Base-by-base conservation (phyloP, 352 stramenopile species). In the Phytophthora sansomeana region DNA sequence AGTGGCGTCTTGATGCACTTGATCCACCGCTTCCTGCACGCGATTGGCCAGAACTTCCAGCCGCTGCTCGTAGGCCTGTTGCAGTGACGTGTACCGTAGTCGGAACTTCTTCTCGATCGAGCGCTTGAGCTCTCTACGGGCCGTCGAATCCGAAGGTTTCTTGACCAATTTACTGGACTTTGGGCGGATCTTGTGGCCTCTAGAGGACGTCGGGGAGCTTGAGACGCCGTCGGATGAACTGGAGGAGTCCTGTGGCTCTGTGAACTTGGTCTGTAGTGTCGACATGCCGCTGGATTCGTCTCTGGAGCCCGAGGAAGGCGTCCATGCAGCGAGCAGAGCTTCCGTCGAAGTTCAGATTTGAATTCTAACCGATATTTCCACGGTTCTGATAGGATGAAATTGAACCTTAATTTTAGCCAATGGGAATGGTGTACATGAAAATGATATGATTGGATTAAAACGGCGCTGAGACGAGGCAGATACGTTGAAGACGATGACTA, bases 61-160 rank as follows among this genome's bases (percentile, higher is more conserved):
- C 0, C 86, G 77, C 53, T 86, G 79, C 59, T 94, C 86, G 36
- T 94, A 94, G 16, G 82, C 81, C 16, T 81, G 69, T 43, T 94
- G 83, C 26, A 94, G 68, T n/a, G 78, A 69, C 13, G 77, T 41
- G 62, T 94, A 94, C 4, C 86, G 86, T 35, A 86, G 65, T 10
- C 77, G 72, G 52, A 92, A 94, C 62, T 91, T 92, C 52, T 83
- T 80, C 70, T 93, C 84, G 8, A 82, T 72, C 10, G 71, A 75
- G 36, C 78, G 81, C 59, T 88, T 88, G 39, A 84, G 58, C 39
- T 86, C 73, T 52, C 72, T 65, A n/a, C 58, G 56, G 6, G 58
- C n/a, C n/a, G n/a, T n/a, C n/a, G n/a, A n/a, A n/a, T n/a, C 46
- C 17, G 64, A 63, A 3, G 26, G 26, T 62, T 51, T 71, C 7